Evolutionary conservation across 257 asterid species (phyloP).

Genomic region (Solanum lycopersicoides): DNA sequence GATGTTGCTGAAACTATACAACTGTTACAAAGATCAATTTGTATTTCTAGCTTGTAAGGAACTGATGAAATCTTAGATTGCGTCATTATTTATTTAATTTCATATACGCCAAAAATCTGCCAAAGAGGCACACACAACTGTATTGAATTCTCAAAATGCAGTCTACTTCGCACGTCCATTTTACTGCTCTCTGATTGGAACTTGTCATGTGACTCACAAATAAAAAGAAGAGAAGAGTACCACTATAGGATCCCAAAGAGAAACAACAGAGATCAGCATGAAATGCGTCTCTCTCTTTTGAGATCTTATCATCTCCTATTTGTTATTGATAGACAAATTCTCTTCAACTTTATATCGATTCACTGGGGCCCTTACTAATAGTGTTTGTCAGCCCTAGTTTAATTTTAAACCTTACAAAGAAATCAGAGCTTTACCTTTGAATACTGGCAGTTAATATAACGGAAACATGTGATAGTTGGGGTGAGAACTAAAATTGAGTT

Average conservation of each 20-base stretch:
- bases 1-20: background rate
- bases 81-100: background rate
- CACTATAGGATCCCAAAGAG: background rate
- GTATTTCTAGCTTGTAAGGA: background rate
- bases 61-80: background rate
- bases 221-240: background rate
- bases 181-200: background rate
- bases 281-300: background rate
- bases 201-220: background rate
- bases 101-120: background rate
- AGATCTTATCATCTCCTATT: background rate
- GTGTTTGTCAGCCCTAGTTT: background rate
- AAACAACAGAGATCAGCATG: background rate
- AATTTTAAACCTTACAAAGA: background rate
- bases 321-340: background rate
- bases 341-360: background rate
- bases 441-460: background rate
- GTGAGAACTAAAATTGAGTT: background rate
- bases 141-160: background rate
- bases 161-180: background rate
- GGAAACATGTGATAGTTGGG: background rate
- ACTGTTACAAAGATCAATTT: background rate
- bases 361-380: background rate
- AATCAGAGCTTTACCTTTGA: background rate
- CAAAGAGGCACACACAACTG: background rate